These are phyloP conservation scores for Filosporella fistucella DNA, from an alignment of 495 filamentous ascomycete species.

Conservation along the genomic window DNA sequence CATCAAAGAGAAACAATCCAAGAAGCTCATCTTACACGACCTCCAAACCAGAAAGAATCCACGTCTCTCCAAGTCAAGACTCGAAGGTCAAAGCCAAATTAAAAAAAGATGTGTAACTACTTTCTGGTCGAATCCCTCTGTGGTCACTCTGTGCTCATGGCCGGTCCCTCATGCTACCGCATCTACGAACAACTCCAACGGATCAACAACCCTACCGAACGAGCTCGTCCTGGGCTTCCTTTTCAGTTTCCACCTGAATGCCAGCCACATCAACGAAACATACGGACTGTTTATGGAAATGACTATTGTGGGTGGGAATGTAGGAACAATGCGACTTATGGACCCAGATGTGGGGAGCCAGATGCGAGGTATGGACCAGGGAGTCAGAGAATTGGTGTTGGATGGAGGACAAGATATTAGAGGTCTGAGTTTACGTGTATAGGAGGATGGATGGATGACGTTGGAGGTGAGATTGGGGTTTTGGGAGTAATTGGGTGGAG, in stretches of 20 bases:
- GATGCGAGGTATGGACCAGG: constrained; percentile 21
- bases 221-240: constrained; percentile 13
- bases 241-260: constrained; percentile 24
- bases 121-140: constrained; percentile 21
- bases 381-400: constrained; percentile 21
- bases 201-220: constrained; percentile 23
- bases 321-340: constrained; percentile 18
- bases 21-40: neutral
- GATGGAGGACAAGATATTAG: constrained; percentile 20
- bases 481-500: too few species aligned
- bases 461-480: neutral
- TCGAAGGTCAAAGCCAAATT: neutral
- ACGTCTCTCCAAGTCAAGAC: neutral
- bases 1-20: neutral
- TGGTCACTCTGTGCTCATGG: constrained; percentile 22
- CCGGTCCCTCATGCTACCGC: constrained; percentile 20
- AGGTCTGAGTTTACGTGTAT: neutral
- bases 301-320: constrained; percentile 22
- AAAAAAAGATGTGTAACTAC: constrained; percentile 28
- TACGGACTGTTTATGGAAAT: constrained; percentile 6
- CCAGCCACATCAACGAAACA: constrained; percentile 21
- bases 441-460: neutral
- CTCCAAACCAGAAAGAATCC: neutral
- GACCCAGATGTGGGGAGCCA: constrained; percentile 13
- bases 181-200: constrained; percentile 23